Evolutionary conservation across 2,329 filamentous ascomycete genomes (phyloP), one percentile per base, ranked within the genome.

Genomic region (Epichloe baconii): DNA sequence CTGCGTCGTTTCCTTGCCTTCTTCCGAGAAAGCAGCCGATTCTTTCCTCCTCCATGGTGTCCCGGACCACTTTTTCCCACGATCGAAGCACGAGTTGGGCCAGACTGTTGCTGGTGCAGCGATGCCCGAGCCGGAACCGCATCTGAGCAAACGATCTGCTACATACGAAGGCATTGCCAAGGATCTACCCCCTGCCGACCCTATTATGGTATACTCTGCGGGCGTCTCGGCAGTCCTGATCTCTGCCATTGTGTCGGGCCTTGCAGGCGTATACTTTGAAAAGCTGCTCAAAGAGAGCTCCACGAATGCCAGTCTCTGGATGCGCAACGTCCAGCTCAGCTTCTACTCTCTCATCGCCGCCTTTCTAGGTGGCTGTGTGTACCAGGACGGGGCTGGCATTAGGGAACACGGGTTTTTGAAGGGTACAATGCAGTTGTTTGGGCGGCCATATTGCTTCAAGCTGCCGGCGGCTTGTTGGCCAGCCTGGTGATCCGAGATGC

Each of bases 401-500:
- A 77, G 83, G 26, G 80, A 85, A 65, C 82, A 87, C 55, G 93
- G 93, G 12, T 95, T 97, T 98, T 98, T 59, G 85, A 86, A 52
- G 93, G 93, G 3, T 98, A 97, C 69, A 96, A 95, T 64, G 85
- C 80, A 75, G 76, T 91, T 19, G 91, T 97, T 3, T 96, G 90
- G 89, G 75, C 81, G 5, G 86, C 89, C 4, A 86, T 97, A 58
- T 64, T 82, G 5, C 77, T 93, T 53, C 93, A 98, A 65, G 86
- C 90, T 0, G 69, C 83, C 37, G 90, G 90, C 35, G 93, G 91
- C 23, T 78, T 97, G 31, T 71, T 95, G n/a, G 83, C 65, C n/a
- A 70, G 68, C 38, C 57, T 71, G 7, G 67, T 70, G 50, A 70
- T 71, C 48, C 62, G 68, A 37, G 67, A 71, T 53, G 59, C 66